These are phyloP conservation scores for Globisporangium radiosum DNA, from an alignment of 352 stramenopile species.

Conservation along the genomic window DNA sequence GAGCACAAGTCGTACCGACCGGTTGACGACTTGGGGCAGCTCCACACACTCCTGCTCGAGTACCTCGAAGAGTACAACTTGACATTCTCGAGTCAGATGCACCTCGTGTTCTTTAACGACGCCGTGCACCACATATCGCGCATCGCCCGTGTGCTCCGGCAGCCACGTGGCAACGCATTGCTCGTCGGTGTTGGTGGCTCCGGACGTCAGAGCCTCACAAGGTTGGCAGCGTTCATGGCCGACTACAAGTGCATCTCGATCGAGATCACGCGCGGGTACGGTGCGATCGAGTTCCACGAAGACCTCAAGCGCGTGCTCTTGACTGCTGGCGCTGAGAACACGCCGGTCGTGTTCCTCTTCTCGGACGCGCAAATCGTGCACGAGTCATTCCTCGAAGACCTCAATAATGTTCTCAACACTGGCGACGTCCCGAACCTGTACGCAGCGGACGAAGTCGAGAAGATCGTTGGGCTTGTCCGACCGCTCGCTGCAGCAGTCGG, in stretches of 20 bases:
- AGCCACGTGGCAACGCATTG: slow-evolving; percentile 89
- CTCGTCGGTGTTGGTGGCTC: slow-evolving; percentile 90
- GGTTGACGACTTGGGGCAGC: slow-evolving; percentile 54
- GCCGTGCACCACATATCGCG: slow-evolving; percentile 92
- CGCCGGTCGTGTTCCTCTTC: slow-evolving; percentile 90
- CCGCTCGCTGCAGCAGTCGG: slow-evolving; percentile 68
- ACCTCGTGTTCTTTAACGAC: slow-evolving; percentile 94
- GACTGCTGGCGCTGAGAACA: slow-evolving; percentile 80
- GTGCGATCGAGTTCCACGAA: slow-evolving; percentile 88
- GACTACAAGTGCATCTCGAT: slow-evolving; percentile 91
- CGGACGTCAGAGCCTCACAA: slow-evolving; percentile 87
- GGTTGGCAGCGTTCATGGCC: slow-evolving; percentile 88
- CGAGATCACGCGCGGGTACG: slow-evolving; percentile 91
- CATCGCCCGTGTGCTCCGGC: slow-evolving; percentile 89
- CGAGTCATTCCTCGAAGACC: slow-evolving; percentile 92
- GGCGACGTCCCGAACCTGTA: slow-evolving; percentile 93
- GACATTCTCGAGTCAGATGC: slow-evolving; percentile 89
- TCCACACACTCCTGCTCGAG: slow-evolving; percentile 79
- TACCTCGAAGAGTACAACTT: slow-evolving; percentile 95
- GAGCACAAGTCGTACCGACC: slow-evolving; percentile 73
- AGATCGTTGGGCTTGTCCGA: slow-evolving; percentile 83
- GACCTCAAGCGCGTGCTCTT: slow-evolving; percentile 91
- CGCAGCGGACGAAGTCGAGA: slow-evolving; percentile 86
- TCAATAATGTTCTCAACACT: slow-evolving; percentile 94
- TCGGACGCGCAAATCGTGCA: slow-evolving; percentile 91